Conservation (phyloP, 1,139 yeast genomes). For the Suhomyces guaymorum region DNA sequence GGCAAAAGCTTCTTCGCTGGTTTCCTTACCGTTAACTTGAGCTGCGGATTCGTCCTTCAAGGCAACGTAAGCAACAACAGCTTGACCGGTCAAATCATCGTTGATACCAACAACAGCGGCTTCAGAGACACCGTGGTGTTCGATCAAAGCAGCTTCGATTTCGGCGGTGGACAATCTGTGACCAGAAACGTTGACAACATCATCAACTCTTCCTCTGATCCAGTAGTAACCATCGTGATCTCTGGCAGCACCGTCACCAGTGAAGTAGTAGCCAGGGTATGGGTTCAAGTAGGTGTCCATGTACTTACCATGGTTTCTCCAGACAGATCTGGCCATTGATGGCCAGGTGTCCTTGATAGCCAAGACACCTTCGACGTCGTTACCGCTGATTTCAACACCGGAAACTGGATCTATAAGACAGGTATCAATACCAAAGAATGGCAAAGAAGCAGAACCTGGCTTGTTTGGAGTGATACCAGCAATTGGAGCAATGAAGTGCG, state of each 20-base stretch:
- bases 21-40: slow-evolving; percentile 44
- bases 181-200: slow-evolving; percentile 96
- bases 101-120: slow-evolving; percentile 93
- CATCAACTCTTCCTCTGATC: slow-evolving; percentile 99
- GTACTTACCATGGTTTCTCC: slow-evolving; percentile 86
- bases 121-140: slow-evolving; percentile 81
- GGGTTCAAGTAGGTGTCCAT: slow-evolving; percentile 94
- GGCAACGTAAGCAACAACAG: slow-evolving; percentile 91
- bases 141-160: slow-evolving; percentile 88
- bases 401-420: slow-evolving; percentile 89
- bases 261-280: slow-evolving; percentile 94
- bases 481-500: slow-evolving; percentile 91
- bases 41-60: slow-evolving; percentile 60
- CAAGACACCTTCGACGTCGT: slow-evolving; percentile 94
- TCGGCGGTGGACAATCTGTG: slow-evolving; percentile 97
- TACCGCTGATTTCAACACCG: slow-evolving; percentile 80
- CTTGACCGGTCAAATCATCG: slow-evolving; percentile 97
- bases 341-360: slow-evolving; percentile 95
- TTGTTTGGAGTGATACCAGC: slow-evolving; percentile 95
- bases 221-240: slow-evolving; percentile 97
- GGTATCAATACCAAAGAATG: slow-evolving; percentile 93
- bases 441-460: slow-evolving; percentile 96
- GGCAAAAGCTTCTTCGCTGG: slow-evolving; percentile 52
- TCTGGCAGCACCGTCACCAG: slow-evolving; percentile 99
- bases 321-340: slow-evolving; percentile 95